Evolutionary conservation across 352 stramenopile species (phyloP).

Genomic region (Pythium phragmitis): DNA sequence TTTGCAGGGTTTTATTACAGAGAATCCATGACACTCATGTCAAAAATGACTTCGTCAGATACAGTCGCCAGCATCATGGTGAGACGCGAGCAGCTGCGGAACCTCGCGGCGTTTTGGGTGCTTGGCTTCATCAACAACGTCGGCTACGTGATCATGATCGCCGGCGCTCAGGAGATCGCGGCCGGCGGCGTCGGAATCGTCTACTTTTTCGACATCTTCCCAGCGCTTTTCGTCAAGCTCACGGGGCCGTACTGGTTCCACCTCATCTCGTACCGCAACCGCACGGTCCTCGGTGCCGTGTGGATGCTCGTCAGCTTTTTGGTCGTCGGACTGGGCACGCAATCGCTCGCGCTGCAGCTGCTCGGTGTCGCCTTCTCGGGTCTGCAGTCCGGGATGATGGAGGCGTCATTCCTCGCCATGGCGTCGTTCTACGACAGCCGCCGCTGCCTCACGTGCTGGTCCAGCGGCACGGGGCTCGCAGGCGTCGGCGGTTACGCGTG

Average conservation of each 20-base stretch:
- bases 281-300: constrained; percentile 65
- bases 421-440: constrained; percentile 79
- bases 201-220: constrained; percentile 92
- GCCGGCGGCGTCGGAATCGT: constrained; percentile 90
- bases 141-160: constrained; percentile 95
- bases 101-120: constrained; percentile 88
- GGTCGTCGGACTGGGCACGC: constrained; percentile 57
- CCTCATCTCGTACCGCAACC: constrained; percentile 82
- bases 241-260: constrained; percentile 95
- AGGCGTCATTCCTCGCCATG: constrained; percentile 88
- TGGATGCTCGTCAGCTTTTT: constrained; percentile 86
- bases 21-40: neutral
- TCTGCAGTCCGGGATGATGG: constrained; percentile 87
- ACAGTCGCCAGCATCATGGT: neutral
- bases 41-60: neutral
- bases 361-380: constrained; percentile 87
- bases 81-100: constrained; percentile 44
- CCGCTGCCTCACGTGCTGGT: constrained; percentile 88
- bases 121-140: constrained; percentile 94
- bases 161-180: constrained; percentile 90
- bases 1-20: constrained; percentile 13
- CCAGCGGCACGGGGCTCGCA: constrained; percentile 91
- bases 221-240: constrained; percentile 86
- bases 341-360: constrained; percentile 75
- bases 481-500: constrained; percentile 91